Percentiles rank a stretch among this genome's conserved stretches.
phyloP scores from a whole-genome alignment of 2,329 filamentous ascomycete genomes.

The Verruconis gallopava region DNA sequence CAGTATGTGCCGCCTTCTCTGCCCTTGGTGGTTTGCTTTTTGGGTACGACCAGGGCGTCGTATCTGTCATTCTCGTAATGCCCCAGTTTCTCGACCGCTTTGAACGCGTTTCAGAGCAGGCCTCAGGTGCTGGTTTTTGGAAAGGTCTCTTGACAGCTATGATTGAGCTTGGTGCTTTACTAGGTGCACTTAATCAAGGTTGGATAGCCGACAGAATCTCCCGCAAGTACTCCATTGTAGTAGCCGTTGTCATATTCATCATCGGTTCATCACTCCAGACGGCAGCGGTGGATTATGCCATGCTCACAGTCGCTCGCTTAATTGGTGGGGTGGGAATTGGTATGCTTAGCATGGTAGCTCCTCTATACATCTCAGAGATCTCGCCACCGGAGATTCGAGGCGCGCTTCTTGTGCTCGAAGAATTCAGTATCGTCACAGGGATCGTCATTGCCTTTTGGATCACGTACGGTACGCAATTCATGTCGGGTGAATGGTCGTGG shows the following conservation, averaged over 20 bases:
- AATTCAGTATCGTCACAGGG: slow-evolving; percentile 34
- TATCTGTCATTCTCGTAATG: slow-evolving; percentile 38
- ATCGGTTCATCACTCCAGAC: slow-evolving; percentile 40
- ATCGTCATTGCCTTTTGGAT: slow-evolving; percentile 42
- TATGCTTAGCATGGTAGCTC: slow-evolving; percentile 33
- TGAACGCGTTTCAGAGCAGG: slow-evolving; percentile 27
- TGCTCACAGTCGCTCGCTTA: slow-evolving; percentile 37
- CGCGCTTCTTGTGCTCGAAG: slow-evolving; percentile 36
- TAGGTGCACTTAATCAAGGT: slow-evolving; percentile 22
- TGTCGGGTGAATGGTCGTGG: slow-evolving; percentile 30
- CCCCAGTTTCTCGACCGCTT: slow-evolving; percentile 37
- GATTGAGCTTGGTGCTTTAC: slow-evolving; percentile 40
- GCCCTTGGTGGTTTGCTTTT: slow-evolving; percentile 39
- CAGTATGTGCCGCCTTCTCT: slow-evolving; percentile 38
- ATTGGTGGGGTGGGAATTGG: slow-evolving; percentile 41
- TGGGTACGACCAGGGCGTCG: slow-evolving; percentile 37
- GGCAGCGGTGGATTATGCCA: slow-evolving; percentile 35
- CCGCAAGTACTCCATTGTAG: slow-evolving; percentile 38
- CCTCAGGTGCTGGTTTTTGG: slow-evolving; percentile 31
- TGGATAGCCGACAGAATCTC: slow-evolving; percentile 41
- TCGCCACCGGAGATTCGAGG: slow-evolving; percentile 36
- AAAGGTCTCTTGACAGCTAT: slow-evolving; percentile 39
- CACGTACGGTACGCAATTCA: slow-evolving; percentile 37
- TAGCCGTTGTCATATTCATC: slow-evolving; percentile 39
- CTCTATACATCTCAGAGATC: slow-evolving; percentile 41